These are phyloP conservation scores for Solanum habrochaites DNA, from an alignment of 257 asterid genomes.

Conservation along the genomic window DNA sequence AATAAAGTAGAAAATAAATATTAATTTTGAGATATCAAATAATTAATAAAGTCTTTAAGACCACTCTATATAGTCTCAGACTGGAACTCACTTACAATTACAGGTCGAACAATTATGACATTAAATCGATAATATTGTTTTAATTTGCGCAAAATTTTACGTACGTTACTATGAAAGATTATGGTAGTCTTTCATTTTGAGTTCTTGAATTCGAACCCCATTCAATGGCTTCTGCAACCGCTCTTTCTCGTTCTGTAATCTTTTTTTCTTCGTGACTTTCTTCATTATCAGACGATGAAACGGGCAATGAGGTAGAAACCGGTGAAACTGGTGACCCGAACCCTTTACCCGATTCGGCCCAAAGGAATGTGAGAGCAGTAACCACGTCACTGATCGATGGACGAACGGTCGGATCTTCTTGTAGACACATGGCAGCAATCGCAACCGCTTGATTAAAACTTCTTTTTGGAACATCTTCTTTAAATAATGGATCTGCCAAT, in stretches of 20 bases:
- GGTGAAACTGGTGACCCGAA: background rate
- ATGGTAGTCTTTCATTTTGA: background rate
- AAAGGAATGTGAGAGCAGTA: slow-evolving; percentile 64
- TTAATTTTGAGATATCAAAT: background rate
- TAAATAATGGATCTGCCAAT: slow-evolving; percentile 52
- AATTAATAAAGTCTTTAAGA: background rate
- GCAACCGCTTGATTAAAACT: slow-evolving; percentile 72
- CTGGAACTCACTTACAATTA: background rate
- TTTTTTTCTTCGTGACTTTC: background rate
- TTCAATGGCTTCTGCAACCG: slow-evolving; percentile 82
- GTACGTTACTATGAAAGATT: background rate
- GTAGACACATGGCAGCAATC: slow-evolving; percentile 74
- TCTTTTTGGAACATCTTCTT: slow-evolving; percentile 43
- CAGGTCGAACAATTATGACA: background rate
- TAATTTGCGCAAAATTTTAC: background rate
- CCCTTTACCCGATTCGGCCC: slow-evolving; percentile 21
- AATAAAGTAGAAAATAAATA: background rate
- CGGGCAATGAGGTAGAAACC: background rate
- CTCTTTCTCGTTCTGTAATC: slow-evolving; percentile 37
- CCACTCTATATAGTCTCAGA: background rate
- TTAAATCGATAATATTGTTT: background rate
- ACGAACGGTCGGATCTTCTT: slow-evolving; percentile 51
- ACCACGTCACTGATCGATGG: slow-evolving; percentile 81
- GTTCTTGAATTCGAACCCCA: slow-evolving; percentile 70
- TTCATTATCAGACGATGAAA: background rate